phyloP scores from a whole-genome alignment of 225 moss, liverwort and hornwort species.

The Ulota crispa region DNA sequence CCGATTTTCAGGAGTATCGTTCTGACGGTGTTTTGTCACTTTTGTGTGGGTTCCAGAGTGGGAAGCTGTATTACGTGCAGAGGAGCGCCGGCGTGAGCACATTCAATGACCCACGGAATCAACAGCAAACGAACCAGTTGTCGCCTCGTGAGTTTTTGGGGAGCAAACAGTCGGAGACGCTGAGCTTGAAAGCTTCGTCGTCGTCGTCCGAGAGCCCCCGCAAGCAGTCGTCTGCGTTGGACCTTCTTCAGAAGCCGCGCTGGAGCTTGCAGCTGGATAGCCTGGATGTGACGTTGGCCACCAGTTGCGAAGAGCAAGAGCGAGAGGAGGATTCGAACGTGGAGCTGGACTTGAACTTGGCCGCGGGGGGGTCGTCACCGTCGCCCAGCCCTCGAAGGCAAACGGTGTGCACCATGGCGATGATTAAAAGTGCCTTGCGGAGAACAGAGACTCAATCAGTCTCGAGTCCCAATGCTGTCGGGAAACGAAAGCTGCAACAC shows the following conservation, averaged over 20 bases:
- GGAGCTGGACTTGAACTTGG: slow-evolving; percentile 39
- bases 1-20: background rate
- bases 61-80: slow-evolving; percentile 56
- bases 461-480: background rate
- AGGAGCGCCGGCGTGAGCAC: slow-evolving; percentile 38
- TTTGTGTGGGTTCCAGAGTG: slow-evolving; percentile 30
- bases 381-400: slow-evolving; percentile 3
- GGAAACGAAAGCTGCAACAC: slow-evolving; percentile 18
- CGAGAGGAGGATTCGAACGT: slow-evolving; percentile 22
- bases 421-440: slow-evolving; percentile 37
- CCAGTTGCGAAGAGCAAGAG: background rate
- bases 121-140: background rate
- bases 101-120: slow-evolving; percentile 39
- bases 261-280: slow-evolving; percentile 34
- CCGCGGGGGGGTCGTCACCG: background rate
- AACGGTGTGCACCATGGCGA: slow-evolving; percentile 49
- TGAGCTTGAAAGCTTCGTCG: slow-evolving; percentile 5
- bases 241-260: slow-evolving; percentile 19
- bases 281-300: background rate
- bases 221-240: background rate
- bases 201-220: slow-evolving; percentile 23
- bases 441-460: slow-evolving; percentile 21
- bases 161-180: slow-evolving; percentile 50
- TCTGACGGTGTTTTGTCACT: background rate
- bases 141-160: slow-evolving; percentile 48